Evolutionary conservation across 1,284 basidiomycete species (phyloP).

Genomic region (Fomitopsis schrenkii): DNA sequence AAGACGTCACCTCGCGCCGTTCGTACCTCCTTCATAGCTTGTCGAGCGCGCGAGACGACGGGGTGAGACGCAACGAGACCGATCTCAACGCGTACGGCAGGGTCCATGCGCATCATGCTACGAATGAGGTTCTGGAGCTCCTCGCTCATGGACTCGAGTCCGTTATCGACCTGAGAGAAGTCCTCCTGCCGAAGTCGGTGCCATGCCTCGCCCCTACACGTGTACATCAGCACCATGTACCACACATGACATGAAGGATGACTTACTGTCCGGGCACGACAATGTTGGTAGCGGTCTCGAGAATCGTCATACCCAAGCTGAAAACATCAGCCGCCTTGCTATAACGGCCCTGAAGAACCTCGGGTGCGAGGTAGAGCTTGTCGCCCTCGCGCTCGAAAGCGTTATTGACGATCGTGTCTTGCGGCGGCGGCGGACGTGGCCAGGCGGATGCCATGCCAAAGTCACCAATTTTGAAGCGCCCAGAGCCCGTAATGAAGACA

Average conservation of each 20-base stretch:
- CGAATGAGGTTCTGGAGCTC: constrained; percentile 72
- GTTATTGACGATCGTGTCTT: constrained; percentile 31
- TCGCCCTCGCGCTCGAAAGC: constrained; percentile 95
- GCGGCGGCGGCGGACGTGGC: constrained; percentile 51
- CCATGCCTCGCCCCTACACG: constrained; percentile 82
- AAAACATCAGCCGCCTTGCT: constrained; percentile 96
- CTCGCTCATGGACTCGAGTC: constrained; percentile 42
- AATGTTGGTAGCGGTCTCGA: constrained; percentile 95
- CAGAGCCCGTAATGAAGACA: constrained; percentile 87
- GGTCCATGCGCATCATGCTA: constrained; percentile 77
- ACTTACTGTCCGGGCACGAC: constrained; percentile 95
- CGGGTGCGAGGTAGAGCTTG: constrained; percentile 97
- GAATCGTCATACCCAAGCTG: constrained; percentile 92
- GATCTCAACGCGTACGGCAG: constrained; percentile 57
- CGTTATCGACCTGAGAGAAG: constrained; percentile 86
- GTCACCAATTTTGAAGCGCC: constrained; percentile 96
- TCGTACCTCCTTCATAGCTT: constrained; percentile 54
- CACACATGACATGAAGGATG: not conserved
- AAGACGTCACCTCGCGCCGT: constrained; percentile 45
- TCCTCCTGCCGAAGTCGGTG: constrained; percentile 91
- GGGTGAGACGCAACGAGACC: constrained; percentile 59
- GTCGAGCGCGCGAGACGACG: constrained; percentile 66
- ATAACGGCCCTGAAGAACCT: constrained; percentile 90
- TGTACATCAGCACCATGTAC: constrained; percentile 3
- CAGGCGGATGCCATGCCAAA: constrained; percentile 95